A percentile compares a stretch with the other conserved stretches of the same genome.
These are phyloP conservation scores for Penicillium decumbens DNA, from an alignment of 2,329 filamentous ascomycete species.

Conservation along the genomic window DNA sequence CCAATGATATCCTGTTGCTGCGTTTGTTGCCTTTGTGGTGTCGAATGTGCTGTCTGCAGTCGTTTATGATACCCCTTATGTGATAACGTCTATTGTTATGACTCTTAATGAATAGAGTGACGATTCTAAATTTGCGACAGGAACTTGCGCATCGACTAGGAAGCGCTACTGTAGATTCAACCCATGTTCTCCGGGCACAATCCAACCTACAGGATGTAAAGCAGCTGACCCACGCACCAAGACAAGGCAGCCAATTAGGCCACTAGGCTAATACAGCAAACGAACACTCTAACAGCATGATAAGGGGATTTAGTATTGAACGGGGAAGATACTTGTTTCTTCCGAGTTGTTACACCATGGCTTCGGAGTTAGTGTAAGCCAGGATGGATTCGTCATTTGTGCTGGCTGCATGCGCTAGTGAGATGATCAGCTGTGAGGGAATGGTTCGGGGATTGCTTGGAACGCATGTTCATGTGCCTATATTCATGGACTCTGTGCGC, in stretches of 20 bases:
- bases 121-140: not conserved
- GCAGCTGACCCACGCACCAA: not conserved
- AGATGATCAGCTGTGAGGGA: not conserved
- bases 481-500: not conserved
- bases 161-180: not conserved
- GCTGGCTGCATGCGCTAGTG: not conserved
- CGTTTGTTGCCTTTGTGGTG: not conserved
- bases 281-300: not conserved
- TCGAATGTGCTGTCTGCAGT: not conserved
- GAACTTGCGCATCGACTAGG: not conserved
- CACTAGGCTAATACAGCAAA: not conserved
- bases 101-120: not conserved
- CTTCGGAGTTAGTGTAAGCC: not conserved
- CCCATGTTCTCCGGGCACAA: not conserved
- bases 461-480: not conserved
- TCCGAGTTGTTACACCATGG: not conserved
- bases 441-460: not conserved
- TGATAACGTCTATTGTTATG: not conserved
- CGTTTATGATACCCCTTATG: not conserved
- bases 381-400: slow-evolving; percentile 7
- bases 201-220: not conserved
- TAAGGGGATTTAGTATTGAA: not conserved
- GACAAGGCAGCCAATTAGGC: slow-evolving; percentile 5
- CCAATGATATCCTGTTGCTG: not conserved
- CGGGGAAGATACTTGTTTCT: not conserved